These are phyloP conservation scores for Candida glucosophila DNA, from an alignment of 1,139 yeast genomes.

Conservation along the genomic window DNA sequence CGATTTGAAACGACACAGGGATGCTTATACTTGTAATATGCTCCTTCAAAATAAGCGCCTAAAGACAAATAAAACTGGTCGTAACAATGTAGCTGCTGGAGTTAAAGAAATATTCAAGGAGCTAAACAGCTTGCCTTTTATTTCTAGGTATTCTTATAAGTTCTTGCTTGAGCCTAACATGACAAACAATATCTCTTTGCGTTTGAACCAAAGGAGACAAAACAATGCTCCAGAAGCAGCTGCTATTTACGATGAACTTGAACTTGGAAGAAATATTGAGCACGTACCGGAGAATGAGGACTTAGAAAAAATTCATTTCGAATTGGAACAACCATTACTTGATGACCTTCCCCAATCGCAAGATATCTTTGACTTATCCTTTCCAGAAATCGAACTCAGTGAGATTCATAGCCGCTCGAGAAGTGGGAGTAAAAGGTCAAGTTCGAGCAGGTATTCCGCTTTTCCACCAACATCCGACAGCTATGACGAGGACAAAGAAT, in stretches of 20 bases:
- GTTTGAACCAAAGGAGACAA: no score
- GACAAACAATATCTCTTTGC: not conserved
- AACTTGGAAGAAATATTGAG: slow-evolving; percentile 4
- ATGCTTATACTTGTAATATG: slow-evolving; percentile 2
- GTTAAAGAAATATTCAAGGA: slow-evolving; percentile 2
- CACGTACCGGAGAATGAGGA: slow-evolving; percentile 1
- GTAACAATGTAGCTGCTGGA: not conserved
- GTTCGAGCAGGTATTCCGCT: no score
- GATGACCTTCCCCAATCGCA: slow-evolving; percentile 1
- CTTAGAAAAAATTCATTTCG: slow-evolving; percentile 3
- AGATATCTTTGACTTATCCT: slow-evolving; percentile 10
- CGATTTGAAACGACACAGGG: slow-evolving; percentile 2
- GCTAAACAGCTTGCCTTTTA: slow-evolving; percentile 1
- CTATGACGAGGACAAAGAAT: no score
- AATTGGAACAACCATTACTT: not conserved
- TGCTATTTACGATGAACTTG: slow-evolving; percentile 3
- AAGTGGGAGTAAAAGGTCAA: slow-evolving; percentile 9
- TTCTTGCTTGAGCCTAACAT: no score
- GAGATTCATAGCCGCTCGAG: no score
- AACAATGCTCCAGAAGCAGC: no score
- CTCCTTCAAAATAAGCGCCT: slow-evolving; percentile 2
- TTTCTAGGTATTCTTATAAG: slow-evolving; percentile 2
- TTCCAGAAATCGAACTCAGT: slow-evolving; percentile 7
- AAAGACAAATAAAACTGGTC: slow-evolving; percentile 2
- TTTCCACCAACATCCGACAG: no score